Evolutionary conservation across 495 filamentous ascomycete species (phyloP), one percentile per base, ranked within the genome.

Genomic region (Penicillium macrosclerotiorum): DNA sequence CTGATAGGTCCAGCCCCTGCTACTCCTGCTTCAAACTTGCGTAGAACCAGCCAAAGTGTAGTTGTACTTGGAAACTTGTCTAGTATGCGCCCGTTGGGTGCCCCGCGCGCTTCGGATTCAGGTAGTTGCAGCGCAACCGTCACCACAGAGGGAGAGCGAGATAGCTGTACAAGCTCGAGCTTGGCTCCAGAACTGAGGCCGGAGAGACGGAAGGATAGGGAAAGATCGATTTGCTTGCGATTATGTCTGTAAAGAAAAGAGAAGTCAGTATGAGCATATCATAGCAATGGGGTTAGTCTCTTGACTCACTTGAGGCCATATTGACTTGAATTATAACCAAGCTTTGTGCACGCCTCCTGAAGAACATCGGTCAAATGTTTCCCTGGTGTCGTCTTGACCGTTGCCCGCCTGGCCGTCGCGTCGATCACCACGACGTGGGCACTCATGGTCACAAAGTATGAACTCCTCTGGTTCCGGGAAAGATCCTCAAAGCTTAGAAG

Each of bases 391-490:
- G 91, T 89, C 64, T 93, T 94, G 62, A 98, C 71, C n/a, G 77
- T 85, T 26, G 78, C 77, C 53, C 85, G 77, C 48, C 82, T 79
- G 48, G 86, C 79, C 47, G 85, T 80, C 26, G 84, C 76, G 60
- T 92, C 86, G 34, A 95, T 78, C 27, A 98, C 88, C 50, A 92
- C 83, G 45, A 98, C 87, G 63, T 93, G 87, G 25, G 92, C 85
- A 47, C 88, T 83, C 89, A 96, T 95, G 52, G 48, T 56, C 8
- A 33, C 37, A 26, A 26, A 31, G 12, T 30, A 37, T 41, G 16
- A 29, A 29, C 23, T 16, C 19, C 24, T 30, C 24, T 3, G 38
- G n/a, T n/a, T n/a, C n/a, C n/a, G n/a, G n/a, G n/a, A n/a, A n/a
- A n/a, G n/a, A n/a, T n/a, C n/a, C n/a, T n/a, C n/a, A n/a, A n/a